These are phyloP conservation scores for Elaeis oleifera DNA, from an alignment of 202 grass and related monocot species.

Conservation along the genomic window DNA sequence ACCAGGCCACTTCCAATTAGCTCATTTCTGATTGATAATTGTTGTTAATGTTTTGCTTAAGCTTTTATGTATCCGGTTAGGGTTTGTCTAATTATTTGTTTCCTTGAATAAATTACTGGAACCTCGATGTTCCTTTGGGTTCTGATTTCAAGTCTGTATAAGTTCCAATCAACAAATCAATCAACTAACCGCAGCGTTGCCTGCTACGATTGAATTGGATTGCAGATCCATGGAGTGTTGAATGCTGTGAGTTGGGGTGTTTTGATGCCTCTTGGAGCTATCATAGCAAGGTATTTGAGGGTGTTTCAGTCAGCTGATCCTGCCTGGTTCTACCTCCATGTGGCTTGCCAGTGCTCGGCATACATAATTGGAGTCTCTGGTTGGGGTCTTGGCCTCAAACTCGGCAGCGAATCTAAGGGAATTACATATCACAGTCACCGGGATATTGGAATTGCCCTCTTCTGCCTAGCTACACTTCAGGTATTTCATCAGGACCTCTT, in stretches of 20 bases:
- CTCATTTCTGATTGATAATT: no score
- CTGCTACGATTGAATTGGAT: background rate
- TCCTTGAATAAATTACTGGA: no score
- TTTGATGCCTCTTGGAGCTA: constrained; percentile 66
- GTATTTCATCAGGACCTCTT: background rate
- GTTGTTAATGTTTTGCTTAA: no score
- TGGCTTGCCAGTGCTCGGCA: constrained; percentile 64
- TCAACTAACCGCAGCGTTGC: no score
- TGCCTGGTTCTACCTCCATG: constrained; percentile 88
- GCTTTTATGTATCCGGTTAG: no score
- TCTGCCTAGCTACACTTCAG: constrained; percentile 70
- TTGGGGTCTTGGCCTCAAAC: constrained; percentile 82
- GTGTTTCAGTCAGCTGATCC: constrained; percentile 73
- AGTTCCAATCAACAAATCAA: no score
- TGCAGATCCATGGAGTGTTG: constrained; percentile 74
- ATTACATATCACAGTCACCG: constrained; percentile 42
- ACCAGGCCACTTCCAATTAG: no score
- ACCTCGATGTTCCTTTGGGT: no score
- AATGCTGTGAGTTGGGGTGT: constrained; percentile 64
- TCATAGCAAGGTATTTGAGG: constrained; percentile 66
- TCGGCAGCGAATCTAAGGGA: constrained; percentile 69
- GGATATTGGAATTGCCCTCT: constrained; percentile 63
- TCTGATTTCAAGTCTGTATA: no score
- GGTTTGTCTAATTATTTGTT: no score
- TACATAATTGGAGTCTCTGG: constrained; percentile 73